Percentiles rank a stretch among this genome's conserved stretches.
Conservation (phyloP, 2,329 filamentous ascomycete species). For the Akanthomyces muscarius region DNA sequence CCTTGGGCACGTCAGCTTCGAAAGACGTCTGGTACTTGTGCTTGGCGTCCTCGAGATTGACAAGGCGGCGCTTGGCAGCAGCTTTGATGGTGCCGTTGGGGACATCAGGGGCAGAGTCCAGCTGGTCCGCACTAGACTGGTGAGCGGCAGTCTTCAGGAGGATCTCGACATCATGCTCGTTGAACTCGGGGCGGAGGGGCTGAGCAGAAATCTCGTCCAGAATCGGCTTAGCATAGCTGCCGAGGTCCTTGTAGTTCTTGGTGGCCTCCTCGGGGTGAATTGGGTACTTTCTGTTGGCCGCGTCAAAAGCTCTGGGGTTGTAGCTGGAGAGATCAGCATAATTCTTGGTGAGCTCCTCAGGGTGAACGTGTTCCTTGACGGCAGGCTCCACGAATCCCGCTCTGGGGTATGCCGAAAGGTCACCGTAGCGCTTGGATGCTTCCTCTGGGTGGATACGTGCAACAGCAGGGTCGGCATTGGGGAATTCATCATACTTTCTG, state of each 20-base stretch:
- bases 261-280: constrained; percentile 30
- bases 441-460: constrained; percentile 29
- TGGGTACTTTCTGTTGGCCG: constrained; percentile 25
- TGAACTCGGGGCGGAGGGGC: background rate
- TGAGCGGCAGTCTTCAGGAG: constrained; percentile 9
- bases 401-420: constrained; percentile 30
- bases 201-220: constrained; percentile 21
- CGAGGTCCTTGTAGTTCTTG: constrained; percentile 26
- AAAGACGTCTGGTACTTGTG: constrained; percentile 13
- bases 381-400: constrained; percentile 29
- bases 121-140: background rate
- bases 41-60: constrained; percentile 17
- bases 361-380: constrained; percentile 28
- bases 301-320: constrained; percentile 28
- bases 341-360: constrained; percentile 36
- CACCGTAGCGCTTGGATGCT: constrained; percentile 32
- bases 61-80: constrained; percentile 4
- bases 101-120: background rate
- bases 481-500: constrained; percentile 29
- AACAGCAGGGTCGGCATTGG: constrained; percentile 23
- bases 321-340: constrained; percentile 43
- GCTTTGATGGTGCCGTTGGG: constrained; percentile 9
- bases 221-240: constrained; percentile 23
- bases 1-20: constrained; percentile 1
- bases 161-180: constrained; percentile 10